Evolutionary conservation across 2,329 filamentous ascomycete genomes (phyloP).

Genomic region (Sporothrix dimorphospora): DNA sequence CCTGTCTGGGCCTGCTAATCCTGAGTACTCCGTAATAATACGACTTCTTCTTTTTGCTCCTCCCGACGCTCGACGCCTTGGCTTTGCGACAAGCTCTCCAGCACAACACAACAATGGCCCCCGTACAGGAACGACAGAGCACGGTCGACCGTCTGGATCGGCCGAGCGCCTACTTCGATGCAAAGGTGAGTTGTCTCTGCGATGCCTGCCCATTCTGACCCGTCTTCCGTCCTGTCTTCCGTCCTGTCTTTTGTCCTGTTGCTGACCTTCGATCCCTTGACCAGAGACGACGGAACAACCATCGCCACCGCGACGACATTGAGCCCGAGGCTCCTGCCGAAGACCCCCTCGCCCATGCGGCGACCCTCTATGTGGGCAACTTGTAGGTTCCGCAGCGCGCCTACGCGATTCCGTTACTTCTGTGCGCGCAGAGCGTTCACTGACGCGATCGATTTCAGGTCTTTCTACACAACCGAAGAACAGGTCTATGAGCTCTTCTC

Average conservation of each 20-base stretch:
- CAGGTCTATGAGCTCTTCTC: conserved; percentile 97
- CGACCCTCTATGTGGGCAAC: conserved; percentile 97
- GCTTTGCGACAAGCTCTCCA: conserved; percentile 21
- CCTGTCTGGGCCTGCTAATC: not conserved
- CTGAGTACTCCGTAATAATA: not conserved
- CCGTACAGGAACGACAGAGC: conserved; percentile 49
- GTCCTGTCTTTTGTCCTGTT: not conserved
- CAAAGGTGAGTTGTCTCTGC: conserved; percentile 63
- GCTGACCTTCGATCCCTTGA: conserved; percentile 31
- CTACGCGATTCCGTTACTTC: not conserved
- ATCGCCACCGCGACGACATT: conserved; percentile 60
- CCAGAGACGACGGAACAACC: conserved; percentile 65
- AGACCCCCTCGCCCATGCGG: conserved; percentile 82
- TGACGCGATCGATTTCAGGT: conserved; percentile 53
- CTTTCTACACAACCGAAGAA: conserved; percentile 98
- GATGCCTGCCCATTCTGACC: too few relatives aligned
- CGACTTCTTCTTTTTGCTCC: not conserved
- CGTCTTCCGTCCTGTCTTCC: not conserved
- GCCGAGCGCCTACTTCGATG: conserved; percentile 90
- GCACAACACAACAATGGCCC: conserved; percentile 27
- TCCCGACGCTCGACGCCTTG: not conserved
- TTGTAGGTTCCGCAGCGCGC: conserved; percentile 60
- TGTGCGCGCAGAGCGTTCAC: not conserved
- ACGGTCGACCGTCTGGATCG: conserved; percentile 92
- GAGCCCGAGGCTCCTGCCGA: conserved; percentile 64